A percentile compares a stretch with the other conserved stretches of the same genome.
phyloP scores from a whole-genome alignment of 306 rosid genomes.

The Cucumis hystrix region DNA sequence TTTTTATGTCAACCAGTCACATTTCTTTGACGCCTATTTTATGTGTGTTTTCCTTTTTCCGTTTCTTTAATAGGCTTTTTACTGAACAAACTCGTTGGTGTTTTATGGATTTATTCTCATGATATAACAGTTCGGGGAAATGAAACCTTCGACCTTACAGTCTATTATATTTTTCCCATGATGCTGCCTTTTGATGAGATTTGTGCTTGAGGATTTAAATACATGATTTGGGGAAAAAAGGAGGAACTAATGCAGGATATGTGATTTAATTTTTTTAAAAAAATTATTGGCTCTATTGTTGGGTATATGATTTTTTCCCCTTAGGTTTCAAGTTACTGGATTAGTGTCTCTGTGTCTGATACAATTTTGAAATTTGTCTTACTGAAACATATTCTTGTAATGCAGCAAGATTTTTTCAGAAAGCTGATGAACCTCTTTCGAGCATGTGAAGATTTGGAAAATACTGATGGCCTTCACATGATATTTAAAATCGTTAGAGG shows the following conservation, averaged over 20 bases:
- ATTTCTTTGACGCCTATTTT: background rate
- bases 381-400: background rate
- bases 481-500: constrained; percentile 83
- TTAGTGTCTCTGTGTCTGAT: background rate
- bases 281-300: background rate
- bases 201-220: background rate
- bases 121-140: background rate
- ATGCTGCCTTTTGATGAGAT: background rate
- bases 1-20: background rate
- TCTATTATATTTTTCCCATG: background rate
- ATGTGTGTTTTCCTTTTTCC: too few species aligned
- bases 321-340: background rate
- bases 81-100: background rate
- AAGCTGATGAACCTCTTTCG: constrained; percentile 68
- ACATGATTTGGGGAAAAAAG: background rate
- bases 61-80: background rate
- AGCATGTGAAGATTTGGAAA: constrained; percentile 62
- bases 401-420: constrained; percentile 69
- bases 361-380: background rate
- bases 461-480: constrained; percentile 76
- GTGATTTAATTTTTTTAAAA: background rate
- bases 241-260: background rate
- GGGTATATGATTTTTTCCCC: background rate
- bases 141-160: background rate
- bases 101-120: background rate